Conservation (phyloP, 2,329 filamentous ascomycete species). For the Macroventuria anomochaeta region DNA sequence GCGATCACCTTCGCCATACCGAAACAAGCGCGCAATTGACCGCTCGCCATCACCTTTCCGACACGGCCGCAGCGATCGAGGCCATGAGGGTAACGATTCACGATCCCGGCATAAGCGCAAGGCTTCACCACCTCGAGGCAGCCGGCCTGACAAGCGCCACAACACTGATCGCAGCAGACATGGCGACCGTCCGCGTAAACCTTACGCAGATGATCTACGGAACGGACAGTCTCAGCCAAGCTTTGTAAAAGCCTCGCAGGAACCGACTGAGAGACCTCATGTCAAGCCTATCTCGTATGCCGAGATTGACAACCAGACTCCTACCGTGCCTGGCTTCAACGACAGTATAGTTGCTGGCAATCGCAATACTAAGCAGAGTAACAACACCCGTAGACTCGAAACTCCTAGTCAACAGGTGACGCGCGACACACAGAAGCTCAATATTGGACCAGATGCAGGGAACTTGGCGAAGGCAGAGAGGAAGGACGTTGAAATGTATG, state of each 20-base stretch:
- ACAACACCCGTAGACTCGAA: conserved; percentile 4
- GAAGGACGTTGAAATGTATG: conserved; percentile 1
- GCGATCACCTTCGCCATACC: conserved; percentile 39
- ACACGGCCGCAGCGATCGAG: conserved; percentile 32
- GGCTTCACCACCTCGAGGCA: conserved; percentile 50
- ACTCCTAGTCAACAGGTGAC: conserved; percentile 9
- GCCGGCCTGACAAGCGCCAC: conserved; percentile 64
- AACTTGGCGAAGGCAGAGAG: neutral
- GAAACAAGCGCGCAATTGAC: conserved; percentile 28
- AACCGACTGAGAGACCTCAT: conserved; percentile 20
- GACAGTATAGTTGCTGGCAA: conserved; percentile 18
- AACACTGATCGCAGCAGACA: conserved; percentile 44
- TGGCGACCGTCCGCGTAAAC: conserved; percentile 67
- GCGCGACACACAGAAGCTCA: conserved; percentile 14
- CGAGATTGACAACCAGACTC: conserved; percentile 54
- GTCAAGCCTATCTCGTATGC: conserved; percentile 40
- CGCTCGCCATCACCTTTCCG: conserved; percentile 41
- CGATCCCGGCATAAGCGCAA: conserved; percentile 44
- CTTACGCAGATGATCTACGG: conserved; percentile 59
- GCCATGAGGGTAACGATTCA: conserved; percentile 19
- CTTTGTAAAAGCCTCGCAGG: conserved; percentile 19
- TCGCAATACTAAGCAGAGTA: conserved; percentile 9
- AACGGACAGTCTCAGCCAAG: conserved; percentile 11
- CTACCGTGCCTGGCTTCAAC: conserved; percentile 26
- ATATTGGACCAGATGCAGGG: conserved; percentile 3